Base-by-base conservation (phyloP, 2,329 filamentous ascomycete genomes). In the Colletotrichum lindemuthianum region DNA sequence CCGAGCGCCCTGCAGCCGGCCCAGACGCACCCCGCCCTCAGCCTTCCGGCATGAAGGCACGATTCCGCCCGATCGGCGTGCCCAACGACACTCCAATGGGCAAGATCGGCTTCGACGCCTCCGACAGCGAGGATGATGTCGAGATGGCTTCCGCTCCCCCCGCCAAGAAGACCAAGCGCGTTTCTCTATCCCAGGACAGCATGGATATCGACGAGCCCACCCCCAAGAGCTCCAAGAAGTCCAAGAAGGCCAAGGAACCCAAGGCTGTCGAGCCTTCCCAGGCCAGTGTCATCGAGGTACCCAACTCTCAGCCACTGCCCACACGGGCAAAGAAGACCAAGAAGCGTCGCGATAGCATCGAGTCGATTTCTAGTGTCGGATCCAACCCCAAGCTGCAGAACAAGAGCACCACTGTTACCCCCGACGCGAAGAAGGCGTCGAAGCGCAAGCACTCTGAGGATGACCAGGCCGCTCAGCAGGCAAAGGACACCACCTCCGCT, bases 1-100 rank as follows among this genome's bases (percentile, higher is more conserved):
- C 75, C 59, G 75, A 79, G 32, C 82, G 79, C 24, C 79, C 81
- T 51, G 78, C 82, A 3, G 77, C 84, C 5, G 79, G 83, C 60
- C 47, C 86, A 81, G 64, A 74, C 82, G 45, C 41, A 2, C 80
- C 87, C 52, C 85, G 89, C 64, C 80, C 85, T 49, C 91, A 93
- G 73, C 90, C 91, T 1, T 82, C 85, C 70, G 89, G 88, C 7
- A 78, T 94, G 58, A 87, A 84, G 70, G 85, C 88, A 75, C 86
- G 90, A 39, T 93, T 86, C 75, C 84, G 84, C 58, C 90, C 91
- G 1, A 85, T 90, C 48, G 91, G 91, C 34, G 81, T 86, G 47
- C 68, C 78, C 8, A 12, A 52, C 56, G 72, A 71, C 63, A 72
- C 70, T 24, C 63, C 74, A 36, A 71, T 73, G 69, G 73, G 70